Conservation (phyloP, 306 rosid genomes). For the Malus sylvestris region DNA sequence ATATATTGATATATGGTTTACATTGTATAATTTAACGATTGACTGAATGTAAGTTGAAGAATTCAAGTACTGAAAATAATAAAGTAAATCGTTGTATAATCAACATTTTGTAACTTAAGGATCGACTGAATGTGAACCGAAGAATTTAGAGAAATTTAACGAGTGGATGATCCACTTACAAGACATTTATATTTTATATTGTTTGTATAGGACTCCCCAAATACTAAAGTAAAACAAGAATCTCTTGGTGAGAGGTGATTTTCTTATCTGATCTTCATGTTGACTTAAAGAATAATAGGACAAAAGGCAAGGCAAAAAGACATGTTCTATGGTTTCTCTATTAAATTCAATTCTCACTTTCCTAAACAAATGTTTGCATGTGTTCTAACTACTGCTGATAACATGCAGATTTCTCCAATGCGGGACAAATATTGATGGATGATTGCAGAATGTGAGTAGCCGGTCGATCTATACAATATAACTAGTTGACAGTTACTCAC, state of each 20-base stretch:
- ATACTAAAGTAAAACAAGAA: background rate
- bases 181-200: no score
- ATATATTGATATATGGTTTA: no score
- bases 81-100: no score
- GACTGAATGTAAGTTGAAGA: no score
- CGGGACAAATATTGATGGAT: background rate
- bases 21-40: no score
- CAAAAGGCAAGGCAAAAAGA: background rate
- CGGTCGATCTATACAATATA: no score
- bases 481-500: fast-evolving
- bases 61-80: no score
- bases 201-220: background rate
- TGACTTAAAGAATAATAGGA: background rate
- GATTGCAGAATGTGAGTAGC: background rate
- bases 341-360: background rate
- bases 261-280: background rate
- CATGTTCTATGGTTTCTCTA: background rate
- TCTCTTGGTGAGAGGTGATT: background rate
- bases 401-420: no score
- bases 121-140: no score
- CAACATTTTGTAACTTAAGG: no score
- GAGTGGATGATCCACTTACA: no score
- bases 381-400: background rate
- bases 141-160: no score
- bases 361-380: background rate